Evolutionary conservation across 257 asterid species (phyloP).

Genomic region (Primulina huaijiensis): DNA sequence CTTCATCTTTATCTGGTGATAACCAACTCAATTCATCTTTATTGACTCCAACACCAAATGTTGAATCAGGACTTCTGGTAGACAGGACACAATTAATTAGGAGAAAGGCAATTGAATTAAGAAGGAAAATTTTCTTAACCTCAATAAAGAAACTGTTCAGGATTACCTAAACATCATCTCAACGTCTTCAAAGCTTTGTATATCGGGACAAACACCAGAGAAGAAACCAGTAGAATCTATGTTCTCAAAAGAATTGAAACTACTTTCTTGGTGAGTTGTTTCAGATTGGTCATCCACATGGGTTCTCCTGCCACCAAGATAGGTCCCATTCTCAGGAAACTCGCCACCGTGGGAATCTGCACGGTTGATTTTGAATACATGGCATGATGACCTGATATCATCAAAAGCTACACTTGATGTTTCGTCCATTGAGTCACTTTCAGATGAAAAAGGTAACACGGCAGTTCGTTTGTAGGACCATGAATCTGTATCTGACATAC

Average conservation of each 20-base stretch:
- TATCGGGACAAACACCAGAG: conserved; percentile 72
- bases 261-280: conserved; percentile 41
- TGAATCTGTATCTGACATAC: conserved; percentile 48
- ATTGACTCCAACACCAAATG: conserved; percentile 68
- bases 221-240: conserved; percentile 62
- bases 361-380: conserved; percentile 34
- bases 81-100: conserved; percentile 10
- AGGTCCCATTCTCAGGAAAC: conserved; percentile 36
- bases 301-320: conserved; percentile 35
- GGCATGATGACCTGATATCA: conserved; percentile 33
- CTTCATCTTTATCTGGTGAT: conserved; percentile 53
- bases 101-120: conserved; percentile 15
- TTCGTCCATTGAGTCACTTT: conserved; percentile 36
- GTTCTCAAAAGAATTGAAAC: conserved; percentile 48
- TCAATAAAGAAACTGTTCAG: conserved; percentile 17
- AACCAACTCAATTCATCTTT: conserved; percentile 69
- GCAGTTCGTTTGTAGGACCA: conserved; percentile 39
- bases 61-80: conserved; percentile 75
- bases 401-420: conserved; percentile 52
- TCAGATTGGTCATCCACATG: conserved; percentile 43
- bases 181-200: conserved; percentile 82
- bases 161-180: conserved; percentile 82
- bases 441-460: conserved; percentile 42
- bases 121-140: conserved; percentile 10
- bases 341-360: conserved; percentile 35